Evolutionary conservation across 2,329 filamentous ascomycete species (phyloP), one percentile per base, ranked within the genome.

Genomic region (Plectosphaerella sp.): DNA sequence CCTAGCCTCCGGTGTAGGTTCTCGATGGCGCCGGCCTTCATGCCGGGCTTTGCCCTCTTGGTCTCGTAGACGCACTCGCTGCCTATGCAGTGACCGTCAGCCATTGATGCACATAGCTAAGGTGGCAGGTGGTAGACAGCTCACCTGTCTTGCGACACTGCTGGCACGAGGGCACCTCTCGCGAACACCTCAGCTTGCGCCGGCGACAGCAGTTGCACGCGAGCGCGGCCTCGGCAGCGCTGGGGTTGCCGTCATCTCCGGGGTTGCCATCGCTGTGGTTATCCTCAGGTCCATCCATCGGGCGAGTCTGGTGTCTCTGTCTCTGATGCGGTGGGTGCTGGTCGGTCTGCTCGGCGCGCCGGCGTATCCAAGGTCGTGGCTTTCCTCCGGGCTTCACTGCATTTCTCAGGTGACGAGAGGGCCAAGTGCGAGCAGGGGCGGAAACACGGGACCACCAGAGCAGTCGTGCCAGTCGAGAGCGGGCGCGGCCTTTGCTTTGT

Each of bases 11-110:
- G 57, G 48, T 68, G 68, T 20, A 72, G 52, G 35, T 60, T 64
- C 36, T 71, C 68, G 22, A 72, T 61, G 2, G 67, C 69, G 1
- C 70, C 70, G 10, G 60, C 56, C 53, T 70, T 71, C 51, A 72
- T 61, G 3, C 69, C 68, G 4, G 70, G 70, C 51, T 68, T 72
- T 3, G 57, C 59, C 33, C 62, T 61, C 52, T 64, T 67, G 2
- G 58, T 50, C 22, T 66, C 61, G 50, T 70, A 71, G 10, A 62
- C 47, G 50, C 68, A 70, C 28, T 55, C 55, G 49, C 52, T 50
- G 15, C 52, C 56, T 60, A 20, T n/a, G n/a, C n/a, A 0, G 14
- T 28, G 41, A 20, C 37, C 52, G 28, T 49, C 35, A 10, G 46
- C 20, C 9, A 24, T 22, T 22, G 22, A 22, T 36, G 24, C 1